These are phyloP conservation scores for Byssochlamys sp. DNA, from an alignment of 2,329 filamentous ascomycete species.

Conservation along the genomic window DNA sequence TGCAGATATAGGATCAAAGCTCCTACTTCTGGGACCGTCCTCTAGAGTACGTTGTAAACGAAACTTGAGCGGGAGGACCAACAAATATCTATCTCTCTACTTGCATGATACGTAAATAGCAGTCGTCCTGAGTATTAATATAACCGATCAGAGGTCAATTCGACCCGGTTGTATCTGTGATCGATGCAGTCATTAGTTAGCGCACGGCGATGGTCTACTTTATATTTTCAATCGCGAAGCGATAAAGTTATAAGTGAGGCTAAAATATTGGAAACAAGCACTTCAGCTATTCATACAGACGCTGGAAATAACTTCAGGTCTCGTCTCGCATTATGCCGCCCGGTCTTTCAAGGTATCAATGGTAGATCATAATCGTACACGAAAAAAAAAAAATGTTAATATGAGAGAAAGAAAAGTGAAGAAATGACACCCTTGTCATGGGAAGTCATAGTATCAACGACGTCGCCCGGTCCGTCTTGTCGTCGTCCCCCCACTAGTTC, in stretches of 20 bases:
- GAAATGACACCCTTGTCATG: not conserved
- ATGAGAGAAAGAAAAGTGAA: not conserved
- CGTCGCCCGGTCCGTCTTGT: conserved; percentile 28
- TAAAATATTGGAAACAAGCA: not conserved
- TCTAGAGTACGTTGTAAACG: too few relatives aligned
- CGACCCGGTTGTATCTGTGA: too few relatives aligned
- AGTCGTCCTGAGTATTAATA: too few relatives aligned
- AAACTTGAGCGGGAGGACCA: too few relatives aligned
- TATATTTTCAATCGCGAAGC: too few relatives aligned
- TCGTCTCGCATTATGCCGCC: not conserved
- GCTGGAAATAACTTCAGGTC: not conserved
- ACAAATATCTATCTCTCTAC: too few relatives aligned
- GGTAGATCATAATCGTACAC: conserved; percentile 5
- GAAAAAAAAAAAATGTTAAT: conserved; percentile 7
- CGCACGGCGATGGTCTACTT: too few relatives aligned
- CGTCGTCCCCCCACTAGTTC: conserved; percentile 25
- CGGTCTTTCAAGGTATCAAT: not conserved
- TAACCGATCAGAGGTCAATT: too few relatives aligned
- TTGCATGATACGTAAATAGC: too few relatives aligned
- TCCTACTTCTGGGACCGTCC: too few relatives aligned
- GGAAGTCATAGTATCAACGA: conserved; percentile 13
- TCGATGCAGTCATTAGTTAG: too few relatives aligned
- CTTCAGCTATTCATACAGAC: not conserved
- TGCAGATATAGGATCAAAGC: too few relatives aligned
- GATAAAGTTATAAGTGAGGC: not conserved